Evolutionary conservation across 202 grass and related monocot genomes (phyloP).

Genomic region (Setaria italica): DNA sequence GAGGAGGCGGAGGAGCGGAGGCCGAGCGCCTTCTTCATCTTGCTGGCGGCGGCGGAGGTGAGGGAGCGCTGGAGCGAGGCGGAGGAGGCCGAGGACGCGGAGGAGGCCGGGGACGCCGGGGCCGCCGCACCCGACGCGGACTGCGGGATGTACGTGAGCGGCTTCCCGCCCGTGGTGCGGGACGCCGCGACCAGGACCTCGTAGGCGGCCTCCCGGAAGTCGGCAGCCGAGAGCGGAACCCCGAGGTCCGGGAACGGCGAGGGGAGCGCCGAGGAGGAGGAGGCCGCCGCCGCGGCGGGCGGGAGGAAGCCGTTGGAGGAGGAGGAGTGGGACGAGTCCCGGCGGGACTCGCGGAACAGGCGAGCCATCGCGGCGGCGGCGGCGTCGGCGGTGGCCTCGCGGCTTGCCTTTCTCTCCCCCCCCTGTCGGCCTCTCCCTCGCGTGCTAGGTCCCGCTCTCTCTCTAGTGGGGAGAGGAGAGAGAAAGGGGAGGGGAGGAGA

Average conservation of each 20-base stretch:
- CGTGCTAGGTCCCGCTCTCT: constrained; percentile 13
- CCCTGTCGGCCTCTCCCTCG: not conserved
- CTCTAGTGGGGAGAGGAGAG: constrained; percentile 2
- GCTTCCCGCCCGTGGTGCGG: constrained; percentile 78
- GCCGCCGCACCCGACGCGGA: not conserved
- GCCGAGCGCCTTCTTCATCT: constrained; percentile 96
- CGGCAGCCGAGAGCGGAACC: constrained; percentile 51
- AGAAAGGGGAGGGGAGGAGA: constrained; percentile 22
- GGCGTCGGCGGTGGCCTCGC: constrained; percentile 36
- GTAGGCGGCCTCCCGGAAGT: constrained; percentile 79
- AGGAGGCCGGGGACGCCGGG: constrained; percentile 40
- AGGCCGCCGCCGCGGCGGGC: constrained; percentile 23
- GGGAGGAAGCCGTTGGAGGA: constrained; percentile 48
- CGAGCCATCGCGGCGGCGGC: constrained; percentile 60
- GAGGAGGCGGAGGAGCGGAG: constrained; percentile 63
- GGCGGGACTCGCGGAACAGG: constrained; percentile 65
- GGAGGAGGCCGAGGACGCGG: constrained; percentile 44
- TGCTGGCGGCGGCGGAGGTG: constrained; percentile 85
- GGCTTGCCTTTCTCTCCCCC: not conserved
- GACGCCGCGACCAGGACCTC: constrained; percentile 89
- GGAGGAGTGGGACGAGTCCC: constrained; percentile 46
- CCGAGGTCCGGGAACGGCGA: constrained; percentile 75
- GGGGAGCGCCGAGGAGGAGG: constrained; percentile 42
- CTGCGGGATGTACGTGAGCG: constrained; percentile 88
- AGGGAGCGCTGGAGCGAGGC: constrained; percentile 81